phyloP scores from a whole-genome alignment of 306 rosid species.

The Vigna radiata region DNA sequence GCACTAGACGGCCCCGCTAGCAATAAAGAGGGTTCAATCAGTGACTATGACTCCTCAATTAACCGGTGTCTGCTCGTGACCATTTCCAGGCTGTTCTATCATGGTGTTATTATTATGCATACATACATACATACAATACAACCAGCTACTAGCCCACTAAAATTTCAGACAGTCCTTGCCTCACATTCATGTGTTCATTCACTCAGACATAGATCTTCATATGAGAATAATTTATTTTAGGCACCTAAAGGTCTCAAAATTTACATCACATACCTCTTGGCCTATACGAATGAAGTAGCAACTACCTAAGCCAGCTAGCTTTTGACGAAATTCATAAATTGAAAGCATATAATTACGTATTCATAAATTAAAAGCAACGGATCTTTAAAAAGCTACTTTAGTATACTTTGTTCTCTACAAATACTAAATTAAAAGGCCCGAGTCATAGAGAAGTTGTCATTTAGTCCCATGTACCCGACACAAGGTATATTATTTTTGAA shows the following conservation, averaged over 20 bases:
- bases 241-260: slow-evolving; percentile 31
- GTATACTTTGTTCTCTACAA: slow-evolving; percentile 45
- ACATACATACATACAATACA: slow-evolving; percentile 35
- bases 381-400: slow-evolving; percentile 46
- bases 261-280: slow-evolving; percentile 18
- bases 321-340: slow-evolving; percentile 17
- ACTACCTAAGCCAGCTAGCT: slow-evolving; percentile 29
- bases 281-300: slow-evolving; percentile 36
- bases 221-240: slow-evolving; percentile 37
- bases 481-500: slow-evolving; percentile 52
- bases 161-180: slow-evolving; percentile 42
- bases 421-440: slow-evolving; percentile 40
- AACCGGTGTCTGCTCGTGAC: slow-evolving; percentile 56
- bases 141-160: slow-evolving; percentile 44
- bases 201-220: slow-evolving; percentile 42
- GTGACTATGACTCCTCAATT: slow-evolving; percentile 52
- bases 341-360: not conserved
- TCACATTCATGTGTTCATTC: slow-evolving; percentile 37
- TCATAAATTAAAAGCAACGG: slow-evolving; percentile 23
- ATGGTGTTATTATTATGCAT: slow-evolving; percentile 34
- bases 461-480: slow-evolving; percentile 72
- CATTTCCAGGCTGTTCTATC: slow-evolving; percentile 57
- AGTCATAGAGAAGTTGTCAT: slow-evolving; percentile 56
- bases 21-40: slow-evolving; percentile 56
- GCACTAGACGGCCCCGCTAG: slow-evolving; percentile 60